These are phyloP conservation scores for Berberis thunbergii DNA, from an alignment of 164 flowering plant genomes.

Conservation along the genomic window DNA sequence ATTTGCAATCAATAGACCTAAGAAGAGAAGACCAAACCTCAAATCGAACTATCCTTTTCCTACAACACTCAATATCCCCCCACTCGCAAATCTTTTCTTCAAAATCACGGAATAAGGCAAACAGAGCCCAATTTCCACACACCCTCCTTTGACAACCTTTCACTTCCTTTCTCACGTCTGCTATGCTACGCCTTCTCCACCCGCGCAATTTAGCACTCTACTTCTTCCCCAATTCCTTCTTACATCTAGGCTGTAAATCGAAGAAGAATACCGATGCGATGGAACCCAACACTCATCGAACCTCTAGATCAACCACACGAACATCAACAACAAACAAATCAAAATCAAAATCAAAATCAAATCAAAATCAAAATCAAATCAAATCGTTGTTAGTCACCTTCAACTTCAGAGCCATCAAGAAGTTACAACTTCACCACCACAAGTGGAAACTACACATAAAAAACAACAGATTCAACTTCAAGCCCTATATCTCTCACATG, in stretches of 20 bases:
- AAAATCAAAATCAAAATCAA: background rate
- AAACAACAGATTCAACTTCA: constrained; percentile 16
- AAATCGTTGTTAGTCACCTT: background rate
- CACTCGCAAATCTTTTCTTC: too few species aligned
- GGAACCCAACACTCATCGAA: constrained; percentile 5
- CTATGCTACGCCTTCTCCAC: too few species aligned
- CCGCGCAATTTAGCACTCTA: too few species aligned
- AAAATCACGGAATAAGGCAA: too few species aligned
- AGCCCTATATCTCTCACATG: constrained; percentile 22
- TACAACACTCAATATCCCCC: too few species aligned
- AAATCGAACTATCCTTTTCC: too few species aligned
- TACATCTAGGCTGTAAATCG: constrained; percentile 12
- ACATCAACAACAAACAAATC: background rate
- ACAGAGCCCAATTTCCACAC: too few species aligned
- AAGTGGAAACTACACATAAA: background rate
- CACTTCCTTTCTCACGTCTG: too few species aligned
- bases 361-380: background rate
- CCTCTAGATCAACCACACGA: constrained; percentile 1
- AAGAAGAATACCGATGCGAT: constrained; percentile 8
- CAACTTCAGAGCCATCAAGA: background rate
- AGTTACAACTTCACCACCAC: background rate
- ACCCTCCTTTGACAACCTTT: too few species aligned
- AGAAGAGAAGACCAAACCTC: too few species aligned
- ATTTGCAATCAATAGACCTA: too few species aligned
- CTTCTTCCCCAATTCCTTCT: too few species aligned